Evolutionary conservation across 805 yeast genomes (phyloP).

Genomic region (Metschnikowia santaceciliae): DNA sequence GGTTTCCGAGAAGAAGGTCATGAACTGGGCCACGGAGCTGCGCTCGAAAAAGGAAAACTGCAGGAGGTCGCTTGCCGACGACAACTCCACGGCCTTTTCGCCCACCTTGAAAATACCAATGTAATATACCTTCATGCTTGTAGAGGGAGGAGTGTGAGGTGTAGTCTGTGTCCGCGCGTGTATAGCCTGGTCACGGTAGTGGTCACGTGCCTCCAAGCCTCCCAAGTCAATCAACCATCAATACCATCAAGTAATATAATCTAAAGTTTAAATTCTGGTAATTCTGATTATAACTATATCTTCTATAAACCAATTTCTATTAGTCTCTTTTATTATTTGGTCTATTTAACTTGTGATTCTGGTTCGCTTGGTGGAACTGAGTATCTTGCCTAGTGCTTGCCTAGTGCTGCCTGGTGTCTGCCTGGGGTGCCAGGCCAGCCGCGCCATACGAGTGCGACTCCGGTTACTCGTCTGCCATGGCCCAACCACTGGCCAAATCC

Average conservation of each 20-base stretch:
- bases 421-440: not conserved
- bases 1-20: conserved; percentile 91
- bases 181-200: not conserved
- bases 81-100: conserved; percentile 67
- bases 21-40: conserved; percentile 77
- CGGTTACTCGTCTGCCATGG: not conserved
- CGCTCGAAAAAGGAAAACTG: conserved; percentile 89
- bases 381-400: too few relatives aligned
- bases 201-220: not conserved
- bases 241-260: too few relatives aligned
- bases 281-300: too few relatives aligned
- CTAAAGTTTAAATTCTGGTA: not conserved
- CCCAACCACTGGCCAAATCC: conserved; percentile 3
- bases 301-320: too few relatives aligned
- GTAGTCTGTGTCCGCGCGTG: not conserved
- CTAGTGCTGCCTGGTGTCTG: too few relatives aligned
- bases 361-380: too few relatives aligned
- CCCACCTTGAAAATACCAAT: conserved; percentile 78
- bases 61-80: conserved; percentile 76
- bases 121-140: conserved; percentile 80
- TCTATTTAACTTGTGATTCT: too few relatives aligned
- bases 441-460: not conserved
- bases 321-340: too few relatives aligned
- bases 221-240: too few relatives aligned
- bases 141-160: not conserved